These are phyloP conservation scores for Prunus kanzakura DNA, from an alignment of 306 rosid genomes.

Conservation along the genomic window DNA sequence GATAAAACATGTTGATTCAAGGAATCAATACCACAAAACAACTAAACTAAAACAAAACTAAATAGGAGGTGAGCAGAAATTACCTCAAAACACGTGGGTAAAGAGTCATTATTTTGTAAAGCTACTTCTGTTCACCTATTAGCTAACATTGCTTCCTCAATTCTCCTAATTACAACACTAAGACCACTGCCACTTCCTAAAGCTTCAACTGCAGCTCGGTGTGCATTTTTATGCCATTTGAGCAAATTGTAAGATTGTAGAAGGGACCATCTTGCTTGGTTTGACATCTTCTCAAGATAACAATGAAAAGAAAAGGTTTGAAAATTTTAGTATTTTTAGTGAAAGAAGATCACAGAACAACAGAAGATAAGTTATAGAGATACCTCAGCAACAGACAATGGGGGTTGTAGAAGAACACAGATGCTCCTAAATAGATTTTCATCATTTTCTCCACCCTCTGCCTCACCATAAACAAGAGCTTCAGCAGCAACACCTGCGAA, in stretches of 20 bases:
- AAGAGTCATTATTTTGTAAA: neutral
- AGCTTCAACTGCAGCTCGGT: constrained; percentile 86
- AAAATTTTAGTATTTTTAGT: neutral
- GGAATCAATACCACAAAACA: neutral
- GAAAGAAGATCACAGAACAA: constrained; percentile 14
- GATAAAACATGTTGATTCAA: neutral
- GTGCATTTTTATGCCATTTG: constrained; percentile 81
- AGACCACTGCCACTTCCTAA: constrained; percentile 72
- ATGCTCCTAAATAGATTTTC: constrained; percentile 81
- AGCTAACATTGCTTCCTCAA: constrained; percentile 67
- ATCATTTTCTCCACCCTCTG: constrained; percentile 98
- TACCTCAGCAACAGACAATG: constrained; percentile 78
- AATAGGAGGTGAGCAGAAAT: neutral
- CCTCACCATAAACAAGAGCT: constrained; percentile 93
- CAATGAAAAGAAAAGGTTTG: constrained; percentile 9
- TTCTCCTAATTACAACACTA: constrained; percentile 70
- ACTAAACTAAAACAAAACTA: neutral
- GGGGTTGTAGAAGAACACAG: constrained; percentile 81
- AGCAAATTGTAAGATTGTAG: constrained; percentile 91
- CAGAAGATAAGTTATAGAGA: constrained; percentile 18
- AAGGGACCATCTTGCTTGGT: constrained; percentile 98
- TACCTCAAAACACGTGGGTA: neutral
- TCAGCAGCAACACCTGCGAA: constrained; percentile 97
- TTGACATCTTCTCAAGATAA: constrained; percentile 68
- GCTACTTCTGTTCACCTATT: constrained; percentile 25